Percentiles rank a stretch among this genome's conserved stretches.
These are phyloP conservation scores for Podosphaera fusca DNA, from an alignment of 2,329 filamentous ascomycete species.

Conservation along the genomic window DNA sequence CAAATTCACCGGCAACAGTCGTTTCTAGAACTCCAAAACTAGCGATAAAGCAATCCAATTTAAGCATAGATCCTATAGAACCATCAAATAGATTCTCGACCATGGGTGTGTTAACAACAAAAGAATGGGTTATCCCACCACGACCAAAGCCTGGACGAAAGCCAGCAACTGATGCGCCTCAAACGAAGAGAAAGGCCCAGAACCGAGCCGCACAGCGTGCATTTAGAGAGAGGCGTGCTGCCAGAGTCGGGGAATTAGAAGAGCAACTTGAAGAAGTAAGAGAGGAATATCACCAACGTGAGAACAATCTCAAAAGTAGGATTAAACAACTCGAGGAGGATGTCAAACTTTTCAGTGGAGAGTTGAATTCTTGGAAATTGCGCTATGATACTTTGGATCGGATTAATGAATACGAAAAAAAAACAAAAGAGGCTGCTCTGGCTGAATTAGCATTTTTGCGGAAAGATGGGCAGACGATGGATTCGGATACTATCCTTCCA, in stretches of 20 bases:
- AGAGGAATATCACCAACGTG: constrained; percentile 30
- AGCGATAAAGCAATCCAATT: constrained; percentile 14
- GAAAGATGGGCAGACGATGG: constrained; percentile 13
- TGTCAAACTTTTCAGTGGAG: constrained; percentile 33
- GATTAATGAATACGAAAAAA: constrained; percentile 17
- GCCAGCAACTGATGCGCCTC: constrained; percentile 77
- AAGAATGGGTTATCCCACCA: constrained; percentile 69
- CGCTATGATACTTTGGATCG: constrained; percentile 16
- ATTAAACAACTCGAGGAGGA: constrained; percentile 38
- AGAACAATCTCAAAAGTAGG: constrained; percentile 30
- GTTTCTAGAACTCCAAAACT: constrained; percentile 16
- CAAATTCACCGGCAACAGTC: constrained; percentile 16
- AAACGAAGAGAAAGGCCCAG: constrained; percentile 82
- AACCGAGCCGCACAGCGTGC: constrained; percentile 80
- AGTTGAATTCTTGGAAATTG: constrained; percentile 16
- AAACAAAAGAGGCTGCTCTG: constrained; percentile 21
- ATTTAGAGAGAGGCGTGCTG: constrained; percentile 70
- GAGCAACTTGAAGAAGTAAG: constrained; percentile 40
- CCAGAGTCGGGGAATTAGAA: constrained; percentile 56
- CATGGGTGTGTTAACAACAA: constrained; percentile 41
- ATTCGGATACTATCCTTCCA: constrained; percentile 20
- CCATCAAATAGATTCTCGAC: constrained; percentile 17
- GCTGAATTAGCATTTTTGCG: constrained; percentile 19
- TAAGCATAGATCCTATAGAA: constrained; percentile 6
- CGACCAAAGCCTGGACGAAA: constrained; percentile 80